A percentile compares a stretch with the other conserved stretches of the same genome.
phyloP scores from a whole-genome alignment of 1,284 basidiomycete species.

The Trichosporon ovoides region DNA sequence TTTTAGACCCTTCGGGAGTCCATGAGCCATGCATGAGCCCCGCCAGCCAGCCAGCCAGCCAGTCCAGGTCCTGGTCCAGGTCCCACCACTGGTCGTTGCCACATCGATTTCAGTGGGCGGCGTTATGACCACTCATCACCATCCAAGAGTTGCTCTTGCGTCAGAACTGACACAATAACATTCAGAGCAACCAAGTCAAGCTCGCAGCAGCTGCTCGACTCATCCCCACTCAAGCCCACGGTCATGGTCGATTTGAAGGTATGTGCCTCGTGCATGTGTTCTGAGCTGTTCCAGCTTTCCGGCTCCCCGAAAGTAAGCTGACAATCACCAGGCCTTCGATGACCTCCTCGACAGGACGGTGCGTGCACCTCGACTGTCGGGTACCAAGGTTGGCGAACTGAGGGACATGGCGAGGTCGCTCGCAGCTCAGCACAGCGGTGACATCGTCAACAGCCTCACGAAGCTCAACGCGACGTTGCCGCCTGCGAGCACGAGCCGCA shows the following conservation, averaged over 20 bases:
- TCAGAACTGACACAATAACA: constrained; percentile 3
- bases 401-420: constrained; percentile 66
- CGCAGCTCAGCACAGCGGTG: constrained; percentile 68
- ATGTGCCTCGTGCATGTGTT: not conserved
- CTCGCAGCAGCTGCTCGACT: too few species aligned
- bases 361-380: constrained; percentile 70
- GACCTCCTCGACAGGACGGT: constrained; percentile 70
- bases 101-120: too few species aligned
- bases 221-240: not conserved
- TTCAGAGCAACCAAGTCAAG: not conserved
- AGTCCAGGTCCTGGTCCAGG: too few species aligned
- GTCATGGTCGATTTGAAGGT: constrained; percentile 28
- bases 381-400: constrained; percentile 70
- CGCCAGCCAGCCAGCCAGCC: too few species aligned
- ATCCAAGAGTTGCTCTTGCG: not conserved
- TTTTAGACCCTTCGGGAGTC: too few species aligned
- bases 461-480: constrained; percentile 73
- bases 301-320: constrained; percentile 1
- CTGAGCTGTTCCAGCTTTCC: not conserved
- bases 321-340: constrained; percentile 66
- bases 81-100: too few species aligned
- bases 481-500: constrained; percentile 56
- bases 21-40: too few species aligned
- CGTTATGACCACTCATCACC: too few species aligned
- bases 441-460: constrained; percentile 76